phyloP scores from a whole-genome alignment of 2,329 filamentous ascomycete species.

The Claviceps sorghi region DNA sequence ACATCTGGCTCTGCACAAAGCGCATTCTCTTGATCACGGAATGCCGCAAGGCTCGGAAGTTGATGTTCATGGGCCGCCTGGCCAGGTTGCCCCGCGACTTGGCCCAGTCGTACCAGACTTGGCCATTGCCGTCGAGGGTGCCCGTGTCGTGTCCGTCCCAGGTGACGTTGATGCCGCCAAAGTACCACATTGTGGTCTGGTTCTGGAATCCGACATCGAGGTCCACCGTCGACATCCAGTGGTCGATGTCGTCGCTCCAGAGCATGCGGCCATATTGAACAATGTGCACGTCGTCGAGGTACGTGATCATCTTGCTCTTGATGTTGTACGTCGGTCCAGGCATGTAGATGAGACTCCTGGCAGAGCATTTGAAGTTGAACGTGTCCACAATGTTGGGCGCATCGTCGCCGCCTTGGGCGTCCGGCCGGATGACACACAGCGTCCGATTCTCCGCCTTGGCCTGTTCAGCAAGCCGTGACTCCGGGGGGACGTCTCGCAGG shows the following conservation, averaged over 20 bases:
- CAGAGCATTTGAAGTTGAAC: constrained; percentile 17
- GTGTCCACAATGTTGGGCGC: constrained; percentile 17
- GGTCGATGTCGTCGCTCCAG: constrained; percentile 31
- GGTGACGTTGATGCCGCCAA: constrained; percentile 37
- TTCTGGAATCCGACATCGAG: constrained; percentile 40
- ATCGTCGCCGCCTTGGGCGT: constrained; percentile 15
- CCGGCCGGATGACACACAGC: constrained; percentile 17
- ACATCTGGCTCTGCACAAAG: constrained; percentile 46
- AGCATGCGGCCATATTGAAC: constrained; percentile 25
- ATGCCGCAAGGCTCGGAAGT: constrained; percentile 27
- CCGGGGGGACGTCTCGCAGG: background rate
- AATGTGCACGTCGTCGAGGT: constrained; percentile 25
- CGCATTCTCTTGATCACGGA: constrained; percentile 31
- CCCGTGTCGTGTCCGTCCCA: constrained; percentile 36
- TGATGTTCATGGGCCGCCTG: constrained; percentile 37
- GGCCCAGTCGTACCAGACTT: constrained; percentile 43
- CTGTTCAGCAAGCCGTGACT: background rate
- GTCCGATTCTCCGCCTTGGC: constrained; percentile 11
- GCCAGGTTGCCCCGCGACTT: constrained; percentile 29
- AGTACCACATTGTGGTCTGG: constrained; percentile 37
- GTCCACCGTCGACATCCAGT: constrained; percentile 34
- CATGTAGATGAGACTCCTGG: constrained; percentile 18
- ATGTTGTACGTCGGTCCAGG: constrained; percentile 21
- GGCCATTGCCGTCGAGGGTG: constrained; percentile 44
- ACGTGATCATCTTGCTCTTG: constrained; percentile 20